Base-by-base conservation (phyloP, 176 grass and related monocot species). In the Panicum miliaceum region DNA sequence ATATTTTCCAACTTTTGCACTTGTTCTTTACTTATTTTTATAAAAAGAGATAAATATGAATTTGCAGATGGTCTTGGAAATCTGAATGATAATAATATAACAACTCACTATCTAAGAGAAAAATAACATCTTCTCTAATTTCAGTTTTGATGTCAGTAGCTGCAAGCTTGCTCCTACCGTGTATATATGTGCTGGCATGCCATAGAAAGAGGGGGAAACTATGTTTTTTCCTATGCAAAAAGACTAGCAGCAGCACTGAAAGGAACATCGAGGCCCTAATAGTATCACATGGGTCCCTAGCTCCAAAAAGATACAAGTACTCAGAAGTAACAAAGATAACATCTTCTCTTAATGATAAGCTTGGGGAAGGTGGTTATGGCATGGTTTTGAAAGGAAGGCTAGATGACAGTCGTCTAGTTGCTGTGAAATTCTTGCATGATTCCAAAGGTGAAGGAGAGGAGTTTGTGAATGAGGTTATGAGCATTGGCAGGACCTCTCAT, bases 401-500 rank as follows among this genome's bases (percentile, higher is more conserved):
- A 11, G 14, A 60, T 0, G 84, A 87, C 40, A 80, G 68, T 10
- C 73, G 41, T 10, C 12, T 60, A 9, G 84, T 91, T 20, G 85
- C 89, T 1, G 80, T 84, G 16, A 87, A 91, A 71, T 65, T 87
- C 37, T 71, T 91, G 29, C 64, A 80, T n/a, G 16, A 64, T 9
- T 80, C 67, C 0, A 84, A 64, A 22, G 72, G 85, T 16, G 53
- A 82, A 2, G 84, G 80, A 18, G 81, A 84, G 11, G 85, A 91
- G 1, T 91, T 91, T 18, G 14, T 91, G 0, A 87, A 91, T 46
- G 81, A 91, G n/a, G 89, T 91, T 41, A 59, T 81, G 26, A 88
- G 91, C 66, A 93, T 93, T 45, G 64, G 88, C 2, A 90, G 91
- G 38, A 90, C 88, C 3, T 90, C 75, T 78, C 91, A 90, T 76